phyloP scores from a whole-genome alignment of 352 stramenopile genomes.

The Globisporangium mamillatum region DNA sequence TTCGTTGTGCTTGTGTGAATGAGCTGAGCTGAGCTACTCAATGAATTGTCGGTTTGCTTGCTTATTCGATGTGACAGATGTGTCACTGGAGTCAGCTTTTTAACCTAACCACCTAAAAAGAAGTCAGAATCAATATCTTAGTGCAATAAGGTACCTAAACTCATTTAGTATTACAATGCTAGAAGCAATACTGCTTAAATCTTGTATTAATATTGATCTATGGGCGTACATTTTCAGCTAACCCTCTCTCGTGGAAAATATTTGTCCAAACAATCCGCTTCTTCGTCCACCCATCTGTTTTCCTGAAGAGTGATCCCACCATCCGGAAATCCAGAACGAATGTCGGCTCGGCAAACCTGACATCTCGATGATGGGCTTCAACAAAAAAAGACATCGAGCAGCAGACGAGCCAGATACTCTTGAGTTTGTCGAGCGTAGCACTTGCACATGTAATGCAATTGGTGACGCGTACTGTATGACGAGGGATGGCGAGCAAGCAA shows the following conservation, averaged over 20 bases:
- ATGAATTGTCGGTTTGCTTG: neutral
- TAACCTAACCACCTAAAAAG: neutral
- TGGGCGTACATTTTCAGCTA: too few relatives aligned
- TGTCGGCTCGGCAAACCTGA: neutral
- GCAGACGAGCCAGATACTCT: neutral
- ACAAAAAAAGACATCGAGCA: neutral
- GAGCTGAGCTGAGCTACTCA: neutral
- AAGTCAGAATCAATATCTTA: neutral
- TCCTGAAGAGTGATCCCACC: too few relatives aligned
- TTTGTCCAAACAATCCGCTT: too few relatives aligned
- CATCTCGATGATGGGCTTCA: neutral
- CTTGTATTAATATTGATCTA: too few relatives aligned
- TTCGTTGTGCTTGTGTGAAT: too few relatives aligned
- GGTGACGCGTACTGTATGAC: too few relatives aligned
- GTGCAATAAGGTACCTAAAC: neutral
- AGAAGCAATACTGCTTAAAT: too few relatives aligned
- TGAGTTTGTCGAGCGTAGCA: neutral
- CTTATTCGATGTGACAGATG: neutral
- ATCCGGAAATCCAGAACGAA: neutral
- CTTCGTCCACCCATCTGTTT: too few relatives aligned
- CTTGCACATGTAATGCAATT: neutral
- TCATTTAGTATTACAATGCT: too few relatives aligned
- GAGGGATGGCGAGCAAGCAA: neutral
- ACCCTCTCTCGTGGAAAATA: too few relatives aligned
- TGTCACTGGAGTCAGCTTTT: neutral